Evolutionary conservation across 2,329 filamentous ascomycete genomes (phyloP), one percentile per base, ranked within the genome.

Genomic region (Cercospora janseana): DNA sequence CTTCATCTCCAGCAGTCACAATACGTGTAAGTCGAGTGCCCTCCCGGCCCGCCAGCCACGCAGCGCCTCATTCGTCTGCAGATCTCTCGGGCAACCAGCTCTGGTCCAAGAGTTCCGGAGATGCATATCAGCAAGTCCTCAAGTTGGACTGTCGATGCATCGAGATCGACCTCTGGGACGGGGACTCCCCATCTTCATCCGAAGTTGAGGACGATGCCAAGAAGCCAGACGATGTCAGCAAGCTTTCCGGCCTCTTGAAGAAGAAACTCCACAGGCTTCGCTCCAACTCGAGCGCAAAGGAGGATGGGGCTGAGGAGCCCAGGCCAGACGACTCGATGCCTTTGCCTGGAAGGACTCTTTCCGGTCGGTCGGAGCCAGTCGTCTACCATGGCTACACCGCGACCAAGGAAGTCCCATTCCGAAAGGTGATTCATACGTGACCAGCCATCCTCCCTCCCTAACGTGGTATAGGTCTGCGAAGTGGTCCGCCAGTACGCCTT

Each of bases 81-180:
- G 49, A 56, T 41, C 75, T 95, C 32, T 84, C 85, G 2, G 91
- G 91, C 2, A 90, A 95, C 62, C 92, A 96, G 69, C 76, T 93
- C 31, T 84, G 82, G 53, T 89, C 88, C 38, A 81, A 82, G 52
- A 86, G 87, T 52, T 89, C 86, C 21, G 82, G 85, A 0, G 83
- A 90, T 49, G 82, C 86, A 9, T 96, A 96, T 70, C 85, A 79
- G 60, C 81, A 83, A 64, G 66, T 67, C 9, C 80, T 96, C 9
- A 46, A 80, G 27, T 79, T 82, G 44, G 87, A 88, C 40, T 95
- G 91, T 64, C 83, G 91, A 54, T 96, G 90, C 64, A 89, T 96
- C 38, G 91, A 96, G 68, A 93, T 96, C 48, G 92, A 96, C 64
- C 89, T 96, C 3, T 95, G 91, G 87, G 88, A 96, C 68, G 88